Percentiles rank a stretch among this genome's conserved stretches.
Evolutionary conservation across 768 basidiomycete species (phyloP).

Genomic region (Tephrocybe rancida): DNA sequence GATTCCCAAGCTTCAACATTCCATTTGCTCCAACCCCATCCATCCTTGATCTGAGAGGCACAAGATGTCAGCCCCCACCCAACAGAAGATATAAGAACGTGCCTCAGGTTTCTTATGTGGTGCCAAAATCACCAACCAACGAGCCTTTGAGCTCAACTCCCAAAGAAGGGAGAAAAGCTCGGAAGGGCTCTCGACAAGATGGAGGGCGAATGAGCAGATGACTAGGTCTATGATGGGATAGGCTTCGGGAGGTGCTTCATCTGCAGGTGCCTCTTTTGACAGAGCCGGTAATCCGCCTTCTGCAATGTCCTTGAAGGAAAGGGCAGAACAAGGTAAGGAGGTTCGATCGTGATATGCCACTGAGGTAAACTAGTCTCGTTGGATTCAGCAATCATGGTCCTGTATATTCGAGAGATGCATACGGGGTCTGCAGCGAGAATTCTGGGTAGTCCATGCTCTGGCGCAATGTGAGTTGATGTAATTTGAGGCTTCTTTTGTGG

Average conservation of each 20-base stretch:
- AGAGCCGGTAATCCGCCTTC: slow-evolving; percentile 50
- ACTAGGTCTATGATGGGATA: slow-evolving; percentile 53
- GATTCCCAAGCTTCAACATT: slow-evolving; percentile 49
- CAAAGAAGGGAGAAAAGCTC: slow-evolving; percentile 66
- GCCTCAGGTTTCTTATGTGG: slow-evolving; percentile 83
- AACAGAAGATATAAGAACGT: slow-evolving; percentile 4
- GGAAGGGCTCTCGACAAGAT: slow-evolving; percentile 63
- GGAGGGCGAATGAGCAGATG: slow-evolving; percentile 75
- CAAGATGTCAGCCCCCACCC: not conserved
- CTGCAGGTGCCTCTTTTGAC: slow-evolving; percentile 15
- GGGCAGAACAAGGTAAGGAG: slow-evolving; percentile 50
- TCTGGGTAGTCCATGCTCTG: slow-evolving; percentile 32
- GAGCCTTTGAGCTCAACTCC: slow-evolving; percentile 61
- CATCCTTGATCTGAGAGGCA: slow-evolving; percentile 54
- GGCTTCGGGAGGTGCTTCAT: not conserved
- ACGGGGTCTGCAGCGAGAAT: slow-evolving; percentile 57
- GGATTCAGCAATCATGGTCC: not conserved
- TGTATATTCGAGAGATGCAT: slow-evolving; percentile 20
- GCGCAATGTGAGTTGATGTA: slow-evolving; percentile 33
- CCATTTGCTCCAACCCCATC: slow-evolving; percentile 72
- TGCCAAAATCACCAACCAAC: slow-evolving; percentile 70
- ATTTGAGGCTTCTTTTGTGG: slow-evolving; percentile 21
- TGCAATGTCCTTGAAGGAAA: slow-evolving; percentile 67
- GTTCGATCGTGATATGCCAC: slow-evolving; percentile 61
- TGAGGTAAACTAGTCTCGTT: slow-evolving; percentile 52